Conservation (phyloP, 1,139 yeast genomes). For the Hyphopichia fennica region DNA sequence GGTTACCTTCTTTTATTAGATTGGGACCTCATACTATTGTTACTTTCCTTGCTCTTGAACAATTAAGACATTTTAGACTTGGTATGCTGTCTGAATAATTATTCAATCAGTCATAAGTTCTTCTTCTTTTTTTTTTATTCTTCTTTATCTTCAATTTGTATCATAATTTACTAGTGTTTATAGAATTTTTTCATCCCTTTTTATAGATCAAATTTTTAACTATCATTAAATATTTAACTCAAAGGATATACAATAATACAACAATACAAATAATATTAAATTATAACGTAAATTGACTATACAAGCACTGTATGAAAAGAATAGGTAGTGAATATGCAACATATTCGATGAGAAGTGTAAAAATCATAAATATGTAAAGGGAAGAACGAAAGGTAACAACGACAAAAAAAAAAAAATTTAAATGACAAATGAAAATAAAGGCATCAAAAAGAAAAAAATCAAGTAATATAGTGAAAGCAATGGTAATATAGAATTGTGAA, state of each 20-base stretch:
- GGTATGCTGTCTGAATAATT: slow-evolving; percentile 37
- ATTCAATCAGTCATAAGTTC: too few species aligned
- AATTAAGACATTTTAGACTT: slow-evolving; percentile 58
- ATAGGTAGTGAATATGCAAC: not conserved
- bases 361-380: not conserved
- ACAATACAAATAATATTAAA: too few species aligned
- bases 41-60: slow-evolving; percentile 79
- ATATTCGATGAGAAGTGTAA: not conserved
- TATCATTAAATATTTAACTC: not conserved
- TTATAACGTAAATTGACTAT: not conserved
- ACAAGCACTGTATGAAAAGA: not conserved
- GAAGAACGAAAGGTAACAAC: not conserved
- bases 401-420: too few species aligned
- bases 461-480: too few species aligned
- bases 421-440: too few species aligned
- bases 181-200: not conserved
- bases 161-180: not conserved
- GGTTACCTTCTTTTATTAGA: slow-evolving; percentile 86
- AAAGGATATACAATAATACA: not conserved
- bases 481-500: too few species aligned
- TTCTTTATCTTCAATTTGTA: not conserved
- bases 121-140: not conserved
- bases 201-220: not conserved
- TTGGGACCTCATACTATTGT: slow-evolving; percentile 89
- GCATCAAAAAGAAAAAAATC: too few species aligned